Base-by-base conservation (phyloP, 2,329 filamentous ascomycete genomes). In the Talaromyces sp. region DNA sequence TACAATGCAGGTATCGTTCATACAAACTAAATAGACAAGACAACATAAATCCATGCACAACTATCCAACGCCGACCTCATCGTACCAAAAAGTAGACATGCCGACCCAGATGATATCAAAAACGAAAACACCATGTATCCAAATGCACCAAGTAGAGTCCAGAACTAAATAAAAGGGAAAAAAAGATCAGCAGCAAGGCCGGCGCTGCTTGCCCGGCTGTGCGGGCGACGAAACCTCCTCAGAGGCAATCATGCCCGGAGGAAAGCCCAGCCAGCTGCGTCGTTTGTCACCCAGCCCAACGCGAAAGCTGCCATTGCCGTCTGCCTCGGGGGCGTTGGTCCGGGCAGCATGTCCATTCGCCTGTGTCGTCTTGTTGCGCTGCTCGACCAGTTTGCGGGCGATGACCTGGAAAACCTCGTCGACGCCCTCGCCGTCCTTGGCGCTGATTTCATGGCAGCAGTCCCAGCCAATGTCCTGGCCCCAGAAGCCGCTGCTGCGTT, bases 321-420 rank as follows among this genome's bases (percentile, higher is more conserved):
- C 74, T 24, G 75, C 74, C 59, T 84, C 82, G 65, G 83, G 80
- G 3, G 65, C 66, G 56, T 72, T 74, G 46, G 67, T 69, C 57
- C 65, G 67, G 52, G 75, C 76, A 7, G 75, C 63, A 0, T 78
- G 79, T 14, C 79, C 77, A n/a, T 58, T 58, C 19, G n/a, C 19
- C 19, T 19, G 43, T 53, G 14, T n/a, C 82, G 71, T 27, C 52
- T 79, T 81, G 60, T 81, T 80, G 50, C 82, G 79, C 70, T 93
- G 85, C 78, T 97, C 93, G 5, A 88, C 86, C 19, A 89, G 77
- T 77, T 96, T 96, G 69, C 96, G 82, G 9, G 93, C 95, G 52
- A 92, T 89, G 27, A 96, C 91, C 1, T 93, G 84, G 69, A 98
- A 98, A 0, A 99, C 92, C 76, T 98, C 95, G 68, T 98, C 95